Evolutionary conservation across 2,329 filamentous ascomycete genomes (phyloP).

Genomic region (Nigrospora sphaerica): DNA sequence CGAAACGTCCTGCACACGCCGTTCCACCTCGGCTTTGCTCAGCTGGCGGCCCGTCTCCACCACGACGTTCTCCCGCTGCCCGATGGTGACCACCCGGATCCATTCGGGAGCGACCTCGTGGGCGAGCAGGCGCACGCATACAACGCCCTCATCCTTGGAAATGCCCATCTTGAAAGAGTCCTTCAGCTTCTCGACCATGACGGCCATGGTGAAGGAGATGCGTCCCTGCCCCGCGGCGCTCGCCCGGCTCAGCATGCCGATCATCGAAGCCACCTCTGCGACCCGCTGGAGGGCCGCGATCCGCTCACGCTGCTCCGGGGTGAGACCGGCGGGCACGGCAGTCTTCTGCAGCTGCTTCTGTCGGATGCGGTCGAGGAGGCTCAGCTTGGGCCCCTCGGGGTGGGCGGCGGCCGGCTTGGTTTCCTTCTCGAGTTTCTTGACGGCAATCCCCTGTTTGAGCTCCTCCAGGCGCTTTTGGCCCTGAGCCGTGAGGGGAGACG

Average conservation of each 20-base stretch:
- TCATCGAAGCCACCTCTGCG: slow-evolving; percentile 59
- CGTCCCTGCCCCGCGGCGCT: slow-evolving; percentile 43
- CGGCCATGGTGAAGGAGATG: slow-evolving; percentile 59
- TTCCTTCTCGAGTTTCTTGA: slow-evolving; percentile 41
- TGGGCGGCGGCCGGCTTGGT: slow-evolving; percentile 24
- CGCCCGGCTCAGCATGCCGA: slow-evolving; percentile 59
- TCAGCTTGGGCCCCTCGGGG: slow-evolving; percentile 46
- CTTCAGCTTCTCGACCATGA: slow-evolving; percentile 56
- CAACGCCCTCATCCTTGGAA: slow-evolving; percentile 42
- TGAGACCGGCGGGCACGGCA: slow-evolving; percentile 34
- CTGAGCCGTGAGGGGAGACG: slow-evolving; percentile 53
- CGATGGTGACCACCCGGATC: slow-evolving; percentile 44
- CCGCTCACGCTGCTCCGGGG: slow-evolving; percentile 50
- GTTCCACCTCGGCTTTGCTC: slow-evolving; percentile 25
- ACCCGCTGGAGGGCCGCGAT: slow-evolving; percentile 60
- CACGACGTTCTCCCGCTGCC: slow-evolving; percentile 49
- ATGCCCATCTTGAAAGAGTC: slow-evolving; percentile 57
- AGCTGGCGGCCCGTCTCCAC: slow-evolving; percentile 34
- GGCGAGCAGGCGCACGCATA: slow-evolving; percentile 44
- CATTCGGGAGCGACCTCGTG: slow-evolving; percentile 50
- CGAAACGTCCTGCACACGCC: slow-evolving; percentile 14
- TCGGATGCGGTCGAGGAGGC: slow-evolving; percentile 69
- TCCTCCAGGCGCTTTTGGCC: slow-evolving; percentile 64
- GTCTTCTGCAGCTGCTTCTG: slow-evolving; percentile 56
- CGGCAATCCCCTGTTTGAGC: slow-evolving; percentile 54